These are phyloP conservation scores for Blepharisma undulans DNA, from an alignment of 169 alveolate genomes.

Conservation along the genomic window DNA sequence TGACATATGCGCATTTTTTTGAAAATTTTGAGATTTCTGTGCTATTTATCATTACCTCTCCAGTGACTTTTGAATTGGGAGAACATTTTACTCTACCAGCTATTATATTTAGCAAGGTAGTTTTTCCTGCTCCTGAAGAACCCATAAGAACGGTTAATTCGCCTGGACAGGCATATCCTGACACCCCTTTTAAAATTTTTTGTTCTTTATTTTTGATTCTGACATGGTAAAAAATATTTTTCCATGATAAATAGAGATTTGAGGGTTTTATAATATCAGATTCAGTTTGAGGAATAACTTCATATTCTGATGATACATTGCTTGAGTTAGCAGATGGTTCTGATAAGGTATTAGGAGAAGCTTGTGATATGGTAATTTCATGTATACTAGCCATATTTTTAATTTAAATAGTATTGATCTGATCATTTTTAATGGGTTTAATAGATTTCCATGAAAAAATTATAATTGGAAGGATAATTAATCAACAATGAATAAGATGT, in stretches of 20 bases:
- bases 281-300: not conserved
- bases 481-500: too few relatives aligned
- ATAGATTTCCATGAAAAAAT: not conserved
- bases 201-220: not conserved
- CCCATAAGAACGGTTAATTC: conserved; percentile 28
- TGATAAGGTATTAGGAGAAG: not conserved
- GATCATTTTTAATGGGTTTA: not conserved
- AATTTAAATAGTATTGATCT: not conserved
- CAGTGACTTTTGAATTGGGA: conserved; percentile 36
- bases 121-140: conserved; percentile 66
- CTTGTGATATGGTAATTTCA: not conserved
- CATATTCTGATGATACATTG: not conserved
- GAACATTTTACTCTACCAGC: conserved; percentile 70
- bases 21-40: conserved; percentile 15
- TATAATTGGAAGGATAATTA: too few relatives aligned
- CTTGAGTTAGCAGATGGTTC: not conserved
- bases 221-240: not conserved
- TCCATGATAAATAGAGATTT: not conserved
- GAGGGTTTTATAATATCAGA: not conserved
- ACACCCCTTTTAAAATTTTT: not conserved
- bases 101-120: conserved; percentile 61
- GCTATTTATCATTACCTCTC: conserved; percentile 43
- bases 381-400: not conserved
- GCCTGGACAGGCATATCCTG: conserved; percentile 22
- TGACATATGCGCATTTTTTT: conserved; percentile 44